Evolutionary conservation across 257 asterid species (phyloP).

Genomic region (Prunella vulgaris): DNA sequence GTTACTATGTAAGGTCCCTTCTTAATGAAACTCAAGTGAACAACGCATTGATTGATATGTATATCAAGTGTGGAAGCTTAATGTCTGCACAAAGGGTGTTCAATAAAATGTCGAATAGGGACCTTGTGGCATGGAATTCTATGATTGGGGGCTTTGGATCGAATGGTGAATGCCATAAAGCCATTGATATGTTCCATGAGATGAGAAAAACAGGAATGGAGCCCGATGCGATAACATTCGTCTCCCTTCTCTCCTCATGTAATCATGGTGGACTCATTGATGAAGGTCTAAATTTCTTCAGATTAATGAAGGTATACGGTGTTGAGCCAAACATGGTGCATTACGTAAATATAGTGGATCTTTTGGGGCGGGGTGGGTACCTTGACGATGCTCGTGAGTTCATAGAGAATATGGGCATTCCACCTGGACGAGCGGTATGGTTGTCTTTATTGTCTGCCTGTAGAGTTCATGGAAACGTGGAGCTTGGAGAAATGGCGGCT

Average conservation of each 20-base stretch:
- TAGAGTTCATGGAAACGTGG: slow-evolving; percentile 53
- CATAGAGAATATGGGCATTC: slow-evolving; percentile 46
- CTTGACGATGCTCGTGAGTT: slow-evolving; percentile 50
- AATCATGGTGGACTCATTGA: slow-evolving; percentile 65
- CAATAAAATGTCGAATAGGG: slow-evolving; percentile 37
- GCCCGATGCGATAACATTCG: slow-evolving; percentile 76
- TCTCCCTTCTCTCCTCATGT: slow-evolving; percentile 77
- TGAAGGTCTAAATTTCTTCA: slow-evolving; percentile 51
- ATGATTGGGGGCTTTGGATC: slow-evolving; percentile 85
- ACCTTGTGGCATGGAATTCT: slow-evolving; percentile 67
- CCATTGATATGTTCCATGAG: slow-evolving; percentile 49
- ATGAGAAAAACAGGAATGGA: slow-evolving; percentile 45
- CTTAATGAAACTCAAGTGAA: slow-evolving; percentile 50
- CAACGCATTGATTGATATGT: slow-evolving; percentile 70
- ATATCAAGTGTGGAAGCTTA: slow-evolving; percentile 70
- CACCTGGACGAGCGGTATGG: slow-evolving; percentile 57
- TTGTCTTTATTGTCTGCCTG: slow-evolving; percentile 68
- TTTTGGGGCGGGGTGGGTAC: slow-evolving; percentile 67
- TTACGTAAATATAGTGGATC: slow-evolving; percentile 62
- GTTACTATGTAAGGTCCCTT: slow-evolving; percentile 45
- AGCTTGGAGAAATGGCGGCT: slow-evolving; percentile 83
- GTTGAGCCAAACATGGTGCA: slow-evolving; percentile 66
- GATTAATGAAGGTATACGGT: slow-evolving; percentile 44
- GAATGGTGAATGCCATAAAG: slow-evolving; percentile 60
- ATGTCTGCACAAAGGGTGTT: slow-evolving; percentile 48